phyloP scores from a whole-genome alignment of 345 rosid genomes.

The Bretschneidera sinensis region DNA sequence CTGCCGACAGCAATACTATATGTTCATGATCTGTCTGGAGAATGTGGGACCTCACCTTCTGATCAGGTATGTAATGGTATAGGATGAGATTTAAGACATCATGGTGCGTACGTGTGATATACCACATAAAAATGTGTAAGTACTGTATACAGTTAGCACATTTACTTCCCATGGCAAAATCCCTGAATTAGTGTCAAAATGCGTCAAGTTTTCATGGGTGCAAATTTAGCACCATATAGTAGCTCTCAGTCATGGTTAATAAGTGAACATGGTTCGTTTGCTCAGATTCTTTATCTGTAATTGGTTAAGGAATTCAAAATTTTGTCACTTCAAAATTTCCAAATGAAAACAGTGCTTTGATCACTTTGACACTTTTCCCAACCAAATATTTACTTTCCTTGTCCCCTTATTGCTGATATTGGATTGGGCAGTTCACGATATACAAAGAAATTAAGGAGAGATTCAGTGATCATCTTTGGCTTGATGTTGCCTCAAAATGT shows the following conservation, averaged over 20 bases:
- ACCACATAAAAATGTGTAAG: neutral
- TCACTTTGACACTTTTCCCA: neutral
- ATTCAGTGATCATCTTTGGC: constrained; percentile 65
- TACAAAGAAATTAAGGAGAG: constrained; percentile 79
- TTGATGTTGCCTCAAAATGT: constrained; percentile 85
- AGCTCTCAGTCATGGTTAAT: neutral
- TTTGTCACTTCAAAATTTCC: no score
- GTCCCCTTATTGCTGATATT: neutral
- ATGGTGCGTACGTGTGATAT: neutral
- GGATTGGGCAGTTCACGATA: constrained; percentile 54
- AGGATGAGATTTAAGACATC: neutral
- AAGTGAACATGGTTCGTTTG: neutral
- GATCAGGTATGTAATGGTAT: constrained; percentile 57
- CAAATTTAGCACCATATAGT: no score
- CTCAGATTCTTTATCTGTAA: no score
- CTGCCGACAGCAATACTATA: constrained; percentile 86
- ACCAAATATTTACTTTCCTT: neutral
- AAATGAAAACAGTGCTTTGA: neutral
- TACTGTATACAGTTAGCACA: neutral
- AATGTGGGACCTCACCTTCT: constrained; percentile 88
- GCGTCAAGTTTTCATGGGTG: no score
- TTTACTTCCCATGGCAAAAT: no score
- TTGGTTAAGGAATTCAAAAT: no score
- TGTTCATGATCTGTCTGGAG: constrained; percentile 95
- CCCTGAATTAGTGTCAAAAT: no score